These are phyloP conservation scores for Micractinium sp. DNA, from an alignment of 139 green algal species.

Conservation along the genomic window DNA sequence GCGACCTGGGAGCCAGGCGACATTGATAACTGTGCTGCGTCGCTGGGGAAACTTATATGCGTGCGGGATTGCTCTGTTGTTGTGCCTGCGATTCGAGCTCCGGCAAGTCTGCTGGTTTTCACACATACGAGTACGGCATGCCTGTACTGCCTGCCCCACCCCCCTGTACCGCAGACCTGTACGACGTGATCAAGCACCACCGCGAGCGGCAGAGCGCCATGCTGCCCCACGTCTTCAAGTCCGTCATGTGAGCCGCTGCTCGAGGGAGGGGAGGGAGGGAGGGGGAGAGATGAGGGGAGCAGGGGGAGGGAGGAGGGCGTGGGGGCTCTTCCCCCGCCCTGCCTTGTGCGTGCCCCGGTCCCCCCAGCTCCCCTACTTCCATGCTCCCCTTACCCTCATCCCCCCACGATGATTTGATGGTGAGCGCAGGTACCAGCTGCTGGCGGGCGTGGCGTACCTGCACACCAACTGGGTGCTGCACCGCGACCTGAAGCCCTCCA, in stretches of 20 bases:
- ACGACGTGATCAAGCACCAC: slow-evolving; percentile 82
- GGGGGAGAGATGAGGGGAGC: too few species aligned
- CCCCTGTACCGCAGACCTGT: slow-evolving; percentile 60
- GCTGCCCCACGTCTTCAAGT: slow-evolving; percentile 70
- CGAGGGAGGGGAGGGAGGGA: too few species aligned
- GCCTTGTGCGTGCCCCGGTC: background rate
- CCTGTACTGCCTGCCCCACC: background rate
- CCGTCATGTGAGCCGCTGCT: slow-evolving; percentile 56
- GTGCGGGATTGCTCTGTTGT: background rate
- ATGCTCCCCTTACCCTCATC: background rate
- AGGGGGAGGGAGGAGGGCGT: too few species aligned
- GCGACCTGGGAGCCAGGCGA: too few species aligned
- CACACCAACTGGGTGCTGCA: slow-evolving; percentile 83
- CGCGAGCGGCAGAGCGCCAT: slow-evolving; percentile 51
- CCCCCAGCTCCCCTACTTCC: background rate
- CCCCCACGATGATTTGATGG: background rate
- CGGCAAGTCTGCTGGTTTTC: too few species aligned
- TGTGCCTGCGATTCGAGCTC: background rate
- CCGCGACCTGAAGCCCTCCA: slow-evolving; percentile 84
- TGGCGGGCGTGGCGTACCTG: slow-evolving; percentile 21
- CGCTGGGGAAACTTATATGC: background rate
- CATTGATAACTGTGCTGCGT: too few species aligned
- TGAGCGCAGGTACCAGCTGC: slow-evolving; percentile 10
- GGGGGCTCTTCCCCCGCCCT: background rate
- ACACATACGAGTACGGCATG: too few species aligned